Conservation (phyloP, 176 grass and related monocot genomes). For the Olyra latifolia region DNA sequence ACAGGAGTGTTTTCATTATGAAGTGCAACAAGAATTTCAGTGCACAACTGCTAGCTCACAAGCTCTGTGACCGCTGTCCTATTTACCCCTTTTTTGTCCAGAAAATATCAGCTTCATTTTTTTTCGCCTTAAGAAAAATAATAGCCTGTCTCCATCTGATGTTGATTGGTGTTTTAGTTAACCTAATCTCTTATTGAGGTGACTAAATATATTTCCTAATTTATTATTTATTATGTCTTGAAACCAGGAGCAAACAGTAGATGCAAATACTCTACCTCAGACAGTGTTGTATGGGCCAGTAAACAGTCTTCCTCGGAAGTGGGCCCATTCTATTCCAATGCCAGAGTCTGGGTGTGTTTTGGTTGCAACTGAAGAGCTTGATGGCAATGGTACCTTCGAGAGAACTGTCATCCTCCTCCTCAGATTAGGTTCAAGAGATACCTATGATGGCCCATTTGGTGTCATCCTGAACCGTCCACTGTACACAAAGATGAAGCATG, state of each 20-base stretch:
- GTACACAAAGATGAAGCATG: slow-evolving; percentile 77
- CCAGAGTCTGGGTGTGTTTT: slow-evolving; percentile 79
- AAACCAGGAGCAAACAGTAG: slow-evolving; percentile 51
- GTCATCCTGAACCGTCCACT: slow-evolving; percentile 81
- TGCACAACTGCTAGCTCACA: not conserved
- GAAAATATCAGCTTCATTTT: not conserved
- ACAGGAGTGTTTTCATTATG: not conserved
- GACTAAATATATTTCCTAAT: not conserved
- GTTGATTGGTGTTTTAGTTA: not conserved
- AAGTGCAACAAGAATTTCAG: not conserved
- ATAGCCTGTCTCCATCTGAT: not conserved
- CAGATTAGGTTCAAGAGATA: slow-evolving; percentile 58
- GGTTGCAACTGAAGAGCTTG: slow-evolving; percentile 84
- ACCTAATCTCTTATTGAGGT: not conserved
- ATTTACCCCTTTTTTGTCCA: not conserved
- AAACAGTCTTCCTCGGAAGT: slow-evolving; percentile 55
- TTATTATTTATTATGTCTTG: slow-evolving; percentile 5
- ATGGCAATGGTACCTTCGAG: slow-evolving; percentile 61
- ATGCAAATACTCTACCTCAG: slow-evolving; percentile 34
- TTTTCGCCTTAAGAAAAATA: not conserved
- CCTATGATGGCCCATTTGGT: slow-evolving; percentile 66
- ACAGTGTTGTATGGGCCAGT: slow-evolving; percentile 27
- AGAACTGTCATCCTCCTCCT: slow-evolving; percentile 84
- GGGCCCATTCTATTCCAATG: slow-evolving; percentile 81
- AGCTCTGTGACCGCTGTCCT: not conserved